A percentile compares a stretch with the other conserved stretches of the same genome.
Evolutionary conservation across 148 eudicot genomes (phyloP).

Genomic region (Cornus controversa): DNA sequence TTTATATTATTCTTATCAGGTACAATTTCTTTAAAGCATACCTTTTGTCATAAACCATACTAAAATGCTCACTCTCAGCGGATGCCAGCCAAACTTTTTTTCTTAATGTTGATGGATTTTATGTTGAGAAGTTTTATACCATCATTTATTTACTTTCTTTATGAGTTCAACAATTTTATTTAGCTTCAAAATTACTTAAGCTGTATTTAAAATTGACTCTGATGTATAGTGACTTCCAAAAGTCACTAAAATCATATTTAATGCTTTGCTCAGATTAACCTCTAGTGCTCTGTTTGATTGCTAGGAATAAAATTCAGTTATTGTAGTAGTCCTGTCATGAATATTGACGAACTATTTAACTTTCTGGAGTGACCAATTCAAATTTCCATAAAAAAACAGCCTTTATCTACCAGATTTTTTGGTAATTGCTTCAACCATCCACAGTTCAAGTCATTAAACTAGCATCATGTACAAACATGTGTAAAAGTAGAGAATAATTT

Average conservation of each 20-base stretch:
- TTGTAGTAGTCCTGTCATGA: background rate
- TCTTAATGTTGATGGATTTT: background rate
- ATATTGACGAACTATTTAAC: background rate
- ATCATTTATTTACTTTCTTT: background rate
- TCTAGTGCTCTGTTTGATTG: background rate
- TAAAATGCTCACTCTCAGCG: background rate
- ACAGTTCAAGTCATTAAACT: background rate
- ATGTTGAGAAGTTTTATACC: background rate
- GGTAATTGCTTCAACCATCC: background rate
- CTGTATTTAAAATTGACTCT: background rate
- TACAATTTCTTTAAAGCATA: constrained; percentile 9
- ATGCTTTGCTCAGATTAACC: background rate
- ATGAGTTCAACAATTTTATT: background rate
- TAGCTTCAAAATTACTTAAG: background rate
- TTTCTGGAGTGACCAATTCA: background rate
- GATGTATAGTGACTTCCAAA: background rate
- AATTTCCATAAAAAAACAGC: background rate
- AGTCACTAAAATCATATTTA: background rate
- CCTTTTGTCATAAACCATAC: background rate
- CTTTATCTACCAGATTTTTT: background rate
- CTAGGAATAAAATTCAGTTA: background rate
- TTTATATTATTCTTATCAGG: constrained; percentile 72
- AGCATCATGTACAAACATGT: background rate
- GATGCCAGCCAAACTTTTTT: background rate
- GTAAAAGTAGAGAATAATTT: background rate